Evolutionary conservation across 2,329 filamentous ascomycete species (phyloP).

Genomic region (Mycosphaerella sp.): DNA sequence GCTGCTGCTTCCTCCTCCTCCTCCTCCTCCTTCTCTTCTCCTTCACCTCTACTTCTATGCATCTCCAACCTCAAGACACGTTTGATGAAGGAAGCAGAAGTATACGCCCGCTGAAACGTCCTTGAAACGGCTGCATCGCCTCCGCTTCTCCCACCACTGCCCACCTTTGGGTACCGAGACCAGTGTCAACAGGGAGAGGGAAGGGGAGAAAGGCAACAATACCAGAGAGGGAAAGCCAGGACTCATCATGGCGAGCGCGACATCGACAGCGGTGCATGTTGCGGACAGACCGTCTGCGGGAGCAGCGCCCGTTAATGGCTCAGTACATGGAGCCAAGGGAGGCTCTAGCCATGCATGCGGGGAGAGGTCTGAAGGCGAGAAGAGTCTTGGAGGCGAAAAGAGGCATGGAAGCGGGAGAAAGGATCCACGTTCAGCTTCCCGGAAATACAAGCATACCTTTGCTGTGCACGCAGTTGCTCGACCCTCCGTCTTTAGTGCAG

Average conservation of each 20-base stretch:
- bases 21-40: too few relatives aligned
- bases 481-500: conserved; percentile 79
- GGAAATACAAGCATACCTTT: conserved; percentile 85
- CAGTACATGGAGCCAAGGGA: neutral
- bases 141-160: too few relatives aligned
- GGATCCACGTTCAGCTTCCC: conserved; percentile 26
- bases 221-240: neutral
- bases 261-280: conserved; percentile 4
- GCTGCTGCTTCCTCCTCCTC: too few relatives aligned
- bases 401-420: too few relatives aligned
- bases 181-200: too few relatives aligned
- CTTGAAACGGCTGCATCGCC: neutral
- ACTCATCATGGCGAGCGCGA: neutral
- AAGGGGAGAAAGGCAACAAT: neutral
- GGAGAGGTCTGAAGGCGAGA: neutral
- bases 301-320: conserved; percentile 3
- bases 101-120: neutral
- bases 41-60: neutral
- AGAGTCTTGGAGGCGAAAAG: too few relatives aligned
- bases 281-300: neutral
- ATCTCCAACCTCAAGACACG: neutral
- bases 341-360: neutral
- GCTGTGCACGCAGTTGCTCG: conserved; percentile 69
- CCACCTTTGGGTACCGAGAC: too few relatives aligned
- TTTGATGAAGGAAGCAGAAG: neutral